Evolutionary conservation across 2,329 filamentous ascomycete genomes (phyloP).

Genomic region (Claviceps sp.): DNA sequence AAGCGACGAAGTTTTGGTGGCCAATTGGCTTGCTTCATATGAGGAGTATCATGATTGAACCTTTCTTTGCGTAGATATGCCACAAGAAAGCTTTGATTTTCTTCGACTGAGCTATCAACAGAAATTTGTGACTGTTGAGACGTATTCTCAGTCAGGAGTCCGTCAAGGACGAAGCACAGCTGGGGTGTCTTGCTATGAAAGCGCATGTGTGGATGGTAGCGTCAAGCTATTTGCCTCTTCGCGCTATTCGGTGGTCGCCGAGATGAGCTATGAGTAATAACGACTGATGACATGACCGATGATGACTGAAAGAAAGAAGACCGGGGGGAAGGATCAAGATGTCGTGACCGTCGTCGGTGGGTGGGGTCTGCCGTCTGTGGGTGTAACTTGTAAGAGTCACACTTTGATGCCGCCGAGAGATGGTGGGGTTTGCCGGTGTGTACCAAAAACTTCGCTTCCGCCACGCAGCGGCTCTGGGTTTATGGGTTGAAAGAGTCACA

Average conservation of each 20-base stretch:
- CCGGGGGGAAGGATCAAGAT: neutral
- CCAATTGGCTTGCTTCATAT: neutral
- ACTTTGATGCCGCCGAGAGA: neutral
- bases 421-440: too few species aligned
- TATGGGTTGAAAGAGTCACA: too few species aligned
- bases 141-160: too few species aligned
- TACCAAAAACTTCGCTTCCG: too few species aligned
- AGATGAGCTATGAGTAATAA: constrained; percentile 1
- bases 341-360: neutral
- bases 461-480: too few species aligned
- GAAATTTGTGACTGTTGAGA: too few species aligned
- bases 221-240: neutral
- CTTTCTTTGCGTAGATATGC: neutral
- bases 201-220: too few species aligned
- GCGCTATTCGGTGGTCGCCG: too few species aligned
- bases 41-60: neutral
- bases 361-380: neutral
- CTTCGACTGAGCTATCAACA: too few species aligned
- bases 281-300: neutral
- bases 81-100: neutral
- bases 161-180: neutral
- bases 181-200: neutral
- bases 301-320: neutral
- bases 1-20: neutral
- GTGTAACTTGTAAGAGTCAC: neutral